These are phyloP conservation scores for Cyclaneusma minus DNA, from an alignment of 2,329 filamentous ascomycete species.

Conservation along the genomic window DNA sequence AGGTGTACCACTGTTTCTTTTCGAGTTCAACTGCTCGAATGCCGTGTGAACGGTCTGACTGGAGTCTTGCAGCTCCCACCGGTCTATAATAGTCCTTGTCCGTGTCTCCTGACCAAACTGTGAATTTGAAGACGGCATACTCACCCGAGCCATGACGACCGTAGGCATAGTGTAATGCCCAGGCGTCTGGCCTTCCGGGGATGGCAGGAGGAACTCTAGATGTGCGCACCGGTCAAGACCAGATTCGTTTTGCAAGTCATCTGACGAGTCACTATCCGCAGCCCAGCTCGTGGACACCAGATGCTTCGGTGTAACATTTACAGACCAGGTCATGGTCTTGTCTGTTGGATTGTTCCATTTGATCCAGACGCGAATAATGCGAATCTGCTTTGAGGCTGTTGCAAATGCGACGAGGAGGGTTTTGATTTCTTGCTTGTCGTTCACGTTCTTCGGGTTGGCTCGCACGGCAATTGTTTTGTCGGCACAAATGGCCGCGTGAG, in stretches of 20 bases:
- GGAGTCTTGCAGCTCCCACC: conserved; percentile 63
- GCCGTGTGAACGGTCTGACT: conserved; percentile 54
- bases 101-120: conserved; percentile 48
- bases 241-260: conserved; percentile 28
- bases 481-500: conserved; percentile 61
- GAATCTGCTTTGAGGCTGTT: conserved; percentile 56
- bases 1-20: conserved; percentile 34
- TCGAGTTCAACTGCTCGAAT: conserved; percentile 59
- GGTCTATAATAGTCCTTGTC: conserved; percentile 59
- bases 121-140: conserved; percentile 33
- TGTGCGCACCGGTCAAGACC: conserved; percentile 53
- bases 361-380: conserved; percentile 57
- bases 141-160: conserved; percentile 60
- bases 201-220: conserved; percentile 55
- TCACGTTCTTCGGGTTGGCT: conserved; percentile 4
- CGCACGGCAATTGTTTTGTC: conserved; percentile 47
- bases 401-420: conserved; percentile 50
- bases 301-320: conserved; percentile 37
- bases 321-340: conserved; percentile 34
- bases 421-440: conserved; percentile 7
- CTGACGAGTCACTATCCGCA: conserved; percentile 11
- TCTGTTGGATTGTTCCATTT: conserved; percentile 54
- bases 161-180: conserved; percentile 30
- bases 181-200: conserved; percentile 41
- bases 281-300: conserved; percentile 40